Evolutionary conservation across 2,329 filamentous ascomycete genomes (phyloP), one percentile per base, ranked within the genome.

Genomic region (Domatiomyces catenatus): DNA sequence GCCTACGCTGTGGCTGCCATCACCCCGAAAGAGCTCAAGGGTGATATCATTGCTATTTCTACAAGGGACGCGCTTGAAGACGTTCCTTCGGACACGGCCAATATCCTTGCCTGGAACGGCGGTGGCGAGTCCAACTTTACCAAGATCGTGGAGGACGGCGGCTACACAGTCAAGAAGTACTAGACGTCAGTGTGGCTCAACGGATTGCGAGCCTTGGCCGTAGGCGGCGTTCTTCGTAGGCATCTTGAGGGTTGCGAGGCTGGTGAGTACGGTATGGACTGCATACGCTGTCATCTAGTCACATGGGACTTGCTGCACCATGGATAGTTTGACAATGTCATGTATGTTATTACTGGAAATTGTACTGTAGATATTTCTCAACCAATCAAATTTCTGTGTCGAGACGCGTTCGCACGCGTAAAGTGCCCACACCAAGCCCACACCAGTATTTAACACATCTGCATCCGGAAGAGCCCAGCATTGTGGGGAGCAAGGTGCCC

Each of bases 81-180:
- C 62, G 83, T 98, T 48, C 90, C 90, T 58, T 75, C 73, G 48
- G 81, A 86, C 67, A 98, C 93, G 60, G 81, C 81, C 67, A 98
- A 98, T 79, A 76, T 94, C 65, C 87, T 98, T 56, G 90, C 90
- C 69, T 98, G 89, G 90, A 98, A 98, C 79, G 92, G 93, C 67
- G 93, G 88, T 72, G 92, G 92, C 64, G 84, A 80, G 66, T 81
- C 77, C 73, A 94, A 98, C 83, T 95, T 86, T 80, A 77, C 79
- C 54, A 75, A 84, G 61, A 94, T 95, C 63, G 70, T 94, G 57
- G 71, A 80, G 61, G 74, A 80, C 61, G 85, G 86, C 63, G 74
- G 79, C 63, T 90, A 89, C 75, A 61, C 68, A 48, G 60, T 69
- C 50, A 62, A 39, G 32, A 39, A 39, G 32, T 15, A 39, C 32